Base-by-base conservation (phyloP, 1,284 basidiomycete species). In the Entoloma clypeatum region DNA sequence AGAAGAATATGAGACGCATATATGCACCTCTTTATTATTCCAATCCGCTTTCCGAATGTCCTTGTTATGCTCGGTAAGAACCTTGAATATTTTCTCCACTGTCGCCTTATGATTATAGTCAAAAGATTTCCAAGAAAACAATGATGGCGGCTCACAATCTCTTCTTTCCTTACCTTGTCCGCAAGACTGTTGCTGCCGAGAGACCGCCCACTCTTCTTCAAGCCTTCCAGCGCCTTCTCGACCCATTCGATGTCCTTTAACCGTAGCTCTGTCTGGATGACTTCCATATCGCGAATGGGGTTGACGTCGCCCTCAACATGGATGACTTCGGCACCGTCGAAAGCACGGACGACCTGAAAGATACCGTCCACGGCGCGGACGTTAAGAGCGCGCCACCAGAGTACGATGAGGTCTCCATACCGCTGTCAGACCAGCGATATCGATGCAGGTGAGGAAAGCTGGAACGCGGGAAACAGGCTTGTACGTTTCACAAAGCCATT, bases 231-330 rank as follows among this genome's bases (percentile, higher is more conserved):
- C 37, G 82, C 71, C 70, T 98, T 98, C 68, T 98, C 90, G 9
- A 92, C 84, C 96, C 96, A 99, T 60, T 99, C 96, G 51, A 96
- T 96, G 64, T 99, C 96, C 71, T 99, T 99, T 42, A 99, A 69
- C 36, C 94, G 76, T 26, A 97, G 71, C 65, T 97, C 93, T 23
- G 82, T 96, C 52, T 86, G 86, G 62, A 99, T 99, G 60, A 98
- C 97, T 53, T 92, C 85, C 95, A 99, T 98, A 66, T 99, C 96
- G 49, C 96, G 86, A 39, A 90, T 56, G 14, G 96, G 96, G 68
- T 99, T 77, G 45, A 99, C 93, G 53, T 99, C 96, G 39, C 96
- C 96, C 67, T 99, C 96, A 56, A 99, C 96, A 67, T 99, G 96
- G 54, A 92, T 98, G 61, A 99, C 93, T 61, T 99, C 96, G 25